Percentiles rank a stretch among this genome's conserved stretches.
These are phyloP conservation scores for Asterochloris sp. DNA, from an alignment of 139 green algal genomes.

Conservation along the genomic window DNA sequence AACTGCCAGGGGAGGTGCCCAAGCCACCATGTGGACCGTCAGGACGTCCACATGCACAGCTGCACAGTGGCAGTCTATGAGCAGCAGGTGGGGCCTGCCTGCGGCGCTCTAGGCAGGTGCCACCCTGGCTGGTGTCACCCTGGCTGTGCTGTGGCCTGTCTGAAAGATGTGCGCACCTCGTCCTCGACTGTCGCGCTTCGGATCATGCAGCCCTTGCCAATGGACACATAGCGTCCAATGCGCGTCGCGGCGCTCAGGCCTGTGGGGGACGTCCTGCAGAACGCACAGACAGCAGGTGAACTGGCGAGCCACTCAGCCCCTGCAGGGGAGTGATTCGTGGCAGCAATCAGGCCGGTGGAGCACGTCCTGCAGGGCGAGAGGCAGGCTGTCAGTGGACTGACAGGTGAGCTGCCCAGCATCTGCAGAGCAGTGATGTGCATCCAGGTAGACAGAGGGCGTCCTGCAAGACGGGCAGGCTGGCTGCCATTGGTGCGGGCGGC, in stretches of 20 bases:
- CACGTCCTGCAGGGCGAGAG: not conserved
- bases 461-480: too few species aligned
- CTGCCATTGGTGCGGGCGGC: too few species aligned
- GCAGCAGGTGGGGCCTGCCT: too few species aligned
- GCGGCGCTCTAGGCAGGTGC: too few species aligned
- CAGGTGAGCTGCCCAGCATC: not conserved
- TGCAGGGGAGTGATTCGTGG: not conserved
- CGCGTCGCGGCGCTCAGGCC: conserved; percentile 73
- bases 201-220: conserved; percentile 76
- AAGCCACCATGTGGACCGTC: too few species aligned
- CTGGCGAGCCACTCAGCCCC: not conserved
- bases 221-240: conserved; percentile 77
- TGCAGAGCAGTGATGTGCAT: too few species aligned
- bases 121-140: too few species aligned
- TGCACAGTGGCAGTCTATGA: too few species aligned
- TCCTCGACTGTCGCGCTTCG: conserved; percentile 70
- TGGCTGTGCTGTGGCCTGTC: not conserved
- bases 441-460: too few species aligned
- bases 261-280: conserved; percentile 65
- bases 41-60: too few species aligned
- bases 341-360: not conserved
- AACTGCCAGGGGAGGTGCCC: too few species aligned
- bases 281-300: not conserved
- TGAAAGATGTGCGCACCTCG: not conserved
- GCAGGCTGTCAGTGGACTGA: not conserved